Percentiles rank a stretch among this genome's conserved stretches.
These are phyloP conservation scores for Rhodotorula paludigena DNA, from an alignment of 768 basidiomycete genomes.

Conservation along the genomic window DNA sequence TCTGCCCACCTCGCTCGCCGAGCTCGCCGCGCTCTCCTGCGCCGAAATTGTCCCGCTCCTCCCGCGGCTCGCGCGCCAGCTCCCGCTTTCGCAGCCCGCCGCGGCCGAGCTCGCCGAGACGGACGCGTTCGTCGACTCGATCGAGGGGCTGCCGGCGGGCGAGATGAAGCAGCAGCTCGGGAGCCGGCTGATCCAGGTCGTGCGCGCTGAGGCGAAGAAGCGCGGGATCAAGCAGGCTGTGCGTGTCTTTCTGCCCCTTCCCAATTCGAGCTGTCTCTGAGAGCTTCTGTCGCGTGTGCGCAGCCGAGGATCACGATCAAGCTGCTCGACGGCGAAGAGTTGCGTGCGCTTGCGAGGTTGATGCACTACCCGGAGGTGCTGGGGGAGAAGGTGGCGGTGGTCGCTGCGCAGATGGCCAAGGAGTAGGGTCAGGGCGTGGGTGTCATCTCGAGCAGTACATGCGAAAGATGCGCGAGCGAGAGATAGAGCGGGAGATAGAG, in stretches of 20 bases:
- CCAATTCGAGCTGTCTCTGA: background rate
- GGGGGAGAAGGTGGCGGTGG: constrained; percentile 60
- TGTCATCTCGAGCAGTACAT: too few species aligned
- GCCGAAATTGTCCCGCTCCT: constrained; percentile 67
- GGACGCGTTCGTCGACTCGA: constrained; percentile 65
- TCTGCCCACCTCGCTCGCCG: constrained; percentile 57
- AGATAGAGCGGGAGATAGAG: background rate
- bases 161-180: constrained; percentile 70
- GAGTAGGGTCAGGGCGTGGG: background rate
- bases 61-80: constrained; percentile 49
- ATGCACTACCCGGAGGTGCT: constrained; percentile 77
- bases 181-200: constrained; percentile 44
- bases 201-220: constrained; percentile 56
- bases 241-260: background rate
- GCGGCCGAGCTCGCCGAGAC: constrained; percentile 53
- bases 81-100: background rate
- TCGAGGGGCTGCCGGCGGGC: constrained; percentile 54
- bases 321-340: constrained; percentile 76
- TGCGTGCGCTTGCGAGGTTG: constrained; percentile 73
- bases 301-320: constrained; percentile 80
- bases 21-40: constrained; percentile 69
- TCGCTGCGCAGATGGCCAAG: background rate
- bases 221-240: constrained; percentile 74
- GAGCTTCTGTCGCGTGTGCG: background rate
- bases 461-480: background rate